Percentiles rank a stretch among this genome's conserved stretches.
These are phyloP conservation scores for Nicotiana sylvestris DNA, from an alignment of 257 asterid species.

Conservation along the genomic window DNA sequence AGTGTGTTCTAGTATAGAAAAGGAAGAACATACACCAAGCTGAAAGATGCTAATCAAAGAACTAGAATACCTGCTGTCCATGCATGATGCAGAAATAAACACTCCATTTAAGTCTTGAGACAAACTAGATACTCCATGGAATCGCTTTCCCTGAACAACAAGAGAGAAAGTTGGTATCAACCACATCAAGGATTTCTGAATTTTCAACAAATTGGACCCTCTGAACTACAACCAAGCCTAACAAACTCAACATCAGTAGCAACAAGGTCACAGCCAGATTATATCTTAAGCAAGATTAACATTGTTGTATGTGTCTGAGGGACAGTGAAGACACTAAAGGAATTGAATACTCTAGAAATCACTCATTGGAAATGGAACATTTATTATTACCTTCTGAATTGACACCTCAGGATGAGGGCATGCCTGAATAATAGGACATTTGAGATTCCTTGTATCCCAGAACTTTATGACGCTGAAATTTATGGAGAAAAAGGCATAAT, in stretches of 20 bases:
- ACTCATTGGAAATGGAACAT: neutral
- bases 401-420: slow-evolving; percentile 50
- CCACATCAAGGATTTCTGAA: neutral
- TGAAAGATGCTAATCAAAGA: neutral
- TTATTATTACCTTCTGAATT: slow-evolving; percentile 39
- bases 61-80: slow-evolving; percentile 73
- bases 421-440: slow-evolving; percentile 65
- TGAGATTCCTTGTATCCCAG: slow-evolving; percentile 85
- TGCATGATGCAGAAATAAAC: slow-evolving; percentile 81
- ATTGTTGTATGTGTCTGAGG: neutral
- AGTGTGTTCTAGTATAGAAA: neutral
- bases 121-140: slow-evolving; percentile 83
- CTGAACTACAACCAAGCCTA: neutral
- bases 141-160: slow-evolving; percentile 47
- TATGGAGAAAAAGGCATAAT: slow-evolving; percentile 7
- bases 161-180: slow-evolving; percentile 12
- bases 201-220: neutral
- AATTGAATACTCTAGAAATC: neutral
- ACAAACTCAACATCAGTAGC: neutral
- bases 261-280: neutral
- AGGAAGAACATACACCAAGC: neutral
- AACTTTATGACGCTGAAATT: slow-evolving; percentile 63
- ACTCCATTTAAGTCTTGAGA: slow-evolving; percentile 89
- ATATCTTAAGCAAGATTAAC: neutral
- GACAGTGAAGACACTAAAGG: neutral